These are phyloP conservation scores for Erodium chrysanthum DNA, from an alignment of 441 rosid species.

Conservation along the genomic window DNA sequence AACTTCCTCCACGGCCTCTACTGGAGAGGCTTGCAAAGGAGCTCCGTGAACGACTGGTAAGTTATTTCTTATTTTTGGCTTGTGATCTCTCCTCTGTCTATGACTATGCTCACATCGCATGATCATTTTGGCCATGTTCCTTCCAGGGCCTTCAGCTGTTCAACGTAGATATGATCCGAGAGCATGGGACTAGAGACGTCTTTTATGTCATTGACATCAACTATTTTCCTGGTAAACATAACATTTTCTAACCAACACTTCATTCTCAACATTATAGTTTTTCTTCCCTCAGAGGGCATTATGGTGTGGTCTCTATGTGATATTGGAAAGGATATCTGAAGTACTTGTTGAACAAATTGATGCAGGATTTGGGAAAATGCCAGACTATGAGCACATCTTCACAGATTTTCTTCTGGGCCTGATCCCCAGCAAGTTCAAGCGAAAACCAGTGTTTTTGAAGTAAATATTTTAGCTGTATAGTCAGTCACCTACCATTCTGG, in stretches of 20 bases:
- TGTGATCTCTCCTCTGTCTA: background rate
- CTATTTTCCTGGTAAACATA: constrained; percentile 53
- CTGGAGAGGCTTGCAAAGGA: constrained; percentile 75
- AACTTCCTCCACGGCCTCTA: constrained; percentile 76
- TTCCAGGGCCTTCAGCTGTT: constrained; percentile 45
- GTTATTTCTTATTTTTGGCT: constrained; percentile 29
- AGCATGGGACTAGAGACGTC: constrained; percentile 48
- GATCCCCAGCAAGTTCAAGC: constrained; percentile 31
- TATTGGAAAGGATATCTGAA: background rate
- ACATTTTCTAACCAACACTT: background rate
- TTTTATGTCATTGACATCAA: constrained; percentile 59
- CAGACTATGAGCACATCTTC: constrained; percentile 68
- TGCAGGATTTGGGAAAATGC: constrained; percentile 83
- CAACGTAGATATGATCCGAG: constrained; percentile 58
- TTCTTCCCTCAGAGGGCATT: too few relatives aligned
- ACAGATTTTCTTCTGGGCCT: constrained; percentile 60
- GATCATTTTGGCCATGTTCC: background rate
- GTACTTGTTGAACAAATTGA: background rate
- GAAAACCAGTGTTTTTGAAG: constrained; percentile 21
- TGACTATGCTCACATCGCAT: background rate
- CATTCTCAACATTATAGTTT: background rate
- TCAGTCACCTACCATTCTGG: background rate
- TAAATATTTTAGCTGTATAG: background rate
- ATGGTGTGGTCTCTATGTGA: too few relatives aligned
- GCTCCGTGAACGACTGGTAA: constrained; percentile 66